Evolutionary conservation across 2,329 filamentous ascomycete genomes (phyloP).

Genomic region (Sarocladiaceae sp.): DNA sequence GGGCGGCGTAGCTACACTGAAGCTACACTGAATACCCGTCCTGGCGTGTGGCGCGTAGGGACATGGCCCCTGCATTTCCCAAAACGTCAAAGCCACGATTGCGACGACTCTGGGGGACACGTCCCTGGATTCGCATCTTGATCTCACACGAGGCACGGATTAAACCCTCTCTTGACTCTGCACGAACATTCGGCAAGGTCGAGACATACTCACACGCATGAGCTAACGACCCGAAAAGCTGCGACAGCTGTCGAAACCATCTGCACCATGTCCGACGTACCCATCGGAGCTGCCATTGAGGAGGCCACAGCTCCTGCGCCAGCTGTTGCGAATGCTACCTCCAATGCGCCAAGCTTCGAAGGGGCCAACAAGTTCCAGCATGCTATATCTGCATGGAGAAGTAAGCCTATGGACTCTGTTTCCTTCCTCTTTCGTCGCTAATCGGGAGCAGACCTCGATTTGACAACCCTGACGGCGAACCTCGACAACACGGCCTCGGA

Average conservation of each 20-base stretch:
- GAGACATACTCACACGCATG: neutral
- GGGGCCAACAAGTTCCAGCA: constrained; percentile 91
- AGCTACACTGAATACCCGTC: too few species aligned
- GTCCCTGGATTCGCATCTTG: neutral
- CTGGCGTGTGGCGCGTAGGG: neutral
- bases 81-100: neutral
- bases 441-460: constrained; percentile 64
- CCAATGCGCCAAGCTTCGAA: constrained; percentile 30
- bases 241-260: neutral
- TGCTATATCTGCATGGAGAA: constrained; percentile 93
- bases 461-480: constrained; percentile 73
- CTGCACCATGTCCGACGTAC: constrained; percentile 25
- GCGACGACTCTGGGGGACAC: constrained; percentile 6
- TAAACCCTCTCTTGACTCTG: neutral
- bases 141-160: neutral
- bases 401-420: constrained; percentile 39
- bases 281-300: constrained; percentile 23
- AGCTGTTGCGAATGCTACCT: constrained; percentile 13
- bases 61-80: neutral
- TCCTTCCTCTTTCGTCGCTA: neutral
- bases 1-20: neutral
- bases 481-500: constrained; percentile 94
- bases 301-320: constrained; percentile 21
- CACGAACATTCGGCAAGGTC: neutral
- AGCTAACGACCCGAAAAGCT: neutral